Evolutionary conservation across 1,284 basidiomycete genomes (phyloP).

Genomic region (Pseudozyma thailandica): DNA sequence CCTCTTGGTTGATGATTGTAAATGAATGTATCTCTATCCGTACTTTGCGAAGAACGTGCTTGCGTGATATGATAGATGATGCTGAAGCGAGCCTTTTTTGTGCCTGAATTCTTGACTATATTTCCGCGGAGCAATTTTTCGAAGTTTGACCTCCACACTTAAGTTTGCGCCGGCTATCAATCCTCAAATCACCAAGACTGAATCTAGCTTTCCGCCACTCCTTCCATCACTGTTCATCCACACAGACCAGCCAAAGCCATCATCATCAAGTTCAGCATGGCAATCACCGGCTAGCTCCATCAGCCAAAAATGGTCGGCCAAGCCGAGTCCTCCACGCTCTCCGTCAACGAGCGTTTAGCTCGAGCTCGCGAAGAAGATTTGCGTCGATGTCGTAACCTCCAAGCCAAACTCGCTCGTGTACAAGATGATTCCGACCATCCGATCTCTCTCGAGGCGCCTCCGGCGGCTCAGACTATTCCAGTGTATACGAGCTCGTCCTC

Average conservation of each 20-base stretch:
- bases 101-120: conserved; percentile 1
- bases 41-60: background rate
- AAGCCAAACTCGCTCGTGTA: conserved; percentile 23
- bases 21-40: conserved; percentile 2
- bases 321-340: conserved; percentile 15
- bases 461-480: background rate
- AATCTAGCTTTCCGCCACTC: background rate
- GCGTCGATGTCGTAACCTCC: conserved; percentile 32
- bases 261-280: background rate
- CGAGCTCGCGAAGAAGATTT: conserved; percentile 36
- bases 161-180: background rate
- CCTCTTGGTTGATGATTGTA: no score
- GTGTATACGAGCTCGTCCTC: conserved; percentile 10
- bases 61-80: no score
- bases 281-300: background rate
- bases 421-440: background rate
- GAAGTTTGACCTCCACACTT: conserved; percentile 20
- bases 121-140: conserved; percentile 5
- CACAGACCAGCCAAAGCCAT: background rate
- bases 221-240: background rate
- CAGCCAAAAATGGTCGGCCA: conserved; percentile 1
- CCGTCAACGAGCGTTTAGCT: conserved; percentile 40
- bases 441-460: background rate
- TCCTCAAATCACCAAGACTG: background rate
- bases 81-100: conserved; percentile 2